Evolutionary conservation across 2,329 filamentous ascomycete species (phyloP).

Genomic region (Sarocladium brachiariae): DNA sequence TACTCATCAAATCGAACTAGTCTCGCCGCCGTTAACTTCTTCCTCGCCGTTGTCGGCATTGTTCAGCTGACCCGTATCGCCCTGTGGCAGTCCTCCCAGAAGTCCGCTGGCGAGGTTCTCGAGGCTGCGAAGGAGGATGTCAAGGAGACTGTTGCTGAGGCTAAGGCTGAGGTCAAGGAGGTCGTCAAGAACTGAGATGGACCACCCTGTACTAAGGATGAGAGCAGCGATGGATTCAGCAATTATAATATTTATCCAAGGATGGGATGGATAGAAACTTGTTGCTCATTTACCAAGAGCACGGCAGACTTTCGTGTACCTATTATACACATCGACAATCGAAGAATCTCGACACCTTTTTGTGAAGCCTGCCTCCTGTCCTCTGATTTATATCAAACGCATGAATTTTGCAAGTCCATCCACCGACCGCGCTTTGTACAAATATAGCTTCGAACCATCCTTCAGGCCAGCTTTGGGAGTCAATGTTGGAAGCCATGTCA

Average conservation of each 20-base stretch:
- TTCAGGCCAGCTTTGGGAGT: no score
- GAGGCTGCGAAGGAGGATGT: constrained; percentile 37
- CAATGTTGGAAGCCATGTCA: no score
- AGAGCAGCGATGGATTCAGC: no score
- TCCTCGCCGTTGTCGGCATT: constrained; percentile 81
- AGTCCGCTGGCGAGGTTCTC: constrained; percentile 33
- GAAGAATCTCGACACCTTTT: no score
- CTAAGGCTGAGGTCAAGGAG: constrained; percentile 16
- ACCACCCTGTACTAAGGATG: background rate
- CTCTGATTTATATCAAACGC: no score
- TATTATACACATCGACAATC: background rate
- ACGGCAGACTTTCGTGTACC: constrained; percentile 2
- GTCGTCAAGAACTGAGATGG: constrained; percentile 20
- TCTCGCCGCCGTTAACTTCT: constrained; percentile 95
- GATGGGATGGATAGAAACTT: background rate
- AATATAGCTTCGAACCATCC: no score
- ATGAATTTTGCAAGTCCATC: no score
- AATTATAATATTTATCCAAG: no score
- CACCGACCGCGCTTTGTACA: no score
- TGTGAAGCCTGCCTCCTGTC: no score
- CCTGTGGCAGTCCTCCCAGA: constrained; percentile 54
- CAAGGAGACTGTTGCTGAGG: constrained; percentile 23
- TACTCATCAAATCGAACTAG: constrained; percentile 32
- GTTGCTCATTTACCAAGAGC: background rate
- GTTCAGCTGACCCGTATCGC: constrained; percentile 76